phyloP scores from a whole-genome alignment of 352 stramenopile genomes.

The Pythium scleroteichum region DNA sequence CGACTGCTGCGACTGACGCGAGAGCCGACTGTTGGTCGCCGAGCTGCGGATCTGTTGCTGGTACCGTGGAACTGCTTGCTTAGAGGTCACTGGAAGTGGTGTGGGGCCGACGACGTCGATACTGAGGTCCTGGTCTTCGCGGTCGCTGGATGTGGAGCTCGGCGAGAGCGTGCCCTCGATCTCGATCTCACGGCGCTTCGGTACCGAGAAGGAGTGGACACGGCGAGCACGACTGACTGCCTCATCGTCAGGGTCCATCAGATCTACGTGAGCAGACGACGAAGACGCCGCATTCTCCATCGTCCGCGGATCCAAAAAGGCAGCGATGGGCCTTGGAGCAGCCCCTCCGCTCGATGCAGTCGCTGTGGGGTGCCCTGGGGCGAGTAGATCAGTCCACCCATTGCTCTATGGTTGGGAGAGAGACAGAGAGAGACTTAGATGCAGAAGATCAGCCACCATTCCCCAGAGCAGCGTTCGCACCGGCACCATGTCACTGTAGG shows the following conservation, averaged over 20 bases:
- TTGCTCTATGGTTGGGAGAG: conserved; percentile 26
- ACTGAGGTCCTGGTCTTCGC: conserved; percentile 18
- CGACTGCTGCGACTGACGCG: background rate
- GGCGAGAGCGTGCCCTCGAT: conserved; percentile 15
- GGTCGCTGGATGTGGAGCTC: conserved; percentile 15
- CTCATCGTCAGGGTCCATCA: conserved; percentile 13
- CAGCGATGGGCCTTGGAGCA: conserved; percentile 17
- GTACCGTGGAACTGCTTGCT: conserved; percentile 16
- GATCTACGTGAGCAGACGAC: background rate
- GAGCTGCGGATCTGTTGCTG: conserved; percentile 16
- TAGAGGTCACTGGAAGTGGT: background rate
- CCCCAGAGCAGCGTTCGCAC: conserved; percentile 31
- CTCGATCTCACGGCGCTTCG: conserved; percentile 23
- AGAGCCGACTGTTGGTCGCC: background rate
- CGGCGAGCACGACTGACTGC: conserved; percentile 15
- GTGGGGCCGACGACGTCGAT: conserved; percentile 13
- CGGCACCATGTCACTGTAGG: conserved; percentile 73
- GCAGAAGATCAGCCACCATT: background rate
- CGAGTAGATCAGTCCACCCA: conserved; percentile 62
- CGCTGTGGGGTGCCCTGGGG: background rate
- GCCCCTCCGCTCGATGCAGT: background rate
- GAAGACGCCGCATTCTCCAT: background rate
- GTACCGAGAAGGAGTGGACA: conserved; percentile 30
- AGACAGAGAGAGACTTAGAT: background rate
- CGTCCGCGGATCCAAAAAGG: conserved; percentile 15